Conservation (phyloP, 2,329 filamentous ascomycete species). For the Penicillium freii region DNA sequence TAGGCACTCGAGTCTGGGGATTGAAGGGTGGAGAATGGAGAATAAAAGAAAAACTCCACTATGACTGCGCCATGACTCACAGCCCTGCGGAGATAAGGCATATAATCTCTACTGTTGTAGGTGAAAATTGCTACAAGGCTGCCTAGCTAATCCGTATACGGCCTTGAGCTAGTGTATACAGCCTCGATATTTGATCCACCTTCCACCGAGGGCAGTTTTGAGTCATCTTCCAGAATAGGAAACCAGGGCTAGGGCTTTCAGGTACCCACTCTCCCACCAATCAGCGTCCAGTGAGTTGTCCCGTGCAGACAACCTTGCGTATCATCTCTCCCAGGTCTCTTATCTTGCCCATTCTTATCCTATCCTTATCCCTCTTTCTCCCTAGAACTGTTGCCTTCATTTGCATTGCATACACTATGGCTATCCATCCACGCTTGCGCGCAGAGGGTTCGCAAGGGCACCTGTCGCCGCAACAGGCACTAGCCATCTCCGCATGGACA, state of each 20-base stretch:
- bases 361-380: slow-evolving; percentile 8
- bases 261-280: slow-evolving; percentile 18
- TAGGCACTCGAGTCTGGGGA: background rate
- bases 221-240: slow-evolving; percentile 8
- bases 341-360: slow-evolving; percentile 15
- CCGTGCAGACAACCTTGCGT: slow-evolving; percentile 21
- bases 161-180: background rate
- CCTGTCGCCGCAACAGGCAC: slow-evolving; percentile 41
- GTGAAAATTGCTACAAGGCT: background rate
- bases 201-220: background rate
- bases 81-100: slow-evolving; percentile 10
- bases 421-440: slow-evolving; percentile 42
- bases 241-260: slow-evolving; percentile 24
- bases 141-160: background rate
- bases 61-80: slow-evolving; percentile 17
- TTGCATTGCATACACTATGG: slow-evolving; percentile 34
- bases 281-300: slow-evolving; percentile 14
- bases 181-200: background rate
- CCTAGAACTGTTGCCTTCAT: background rate
- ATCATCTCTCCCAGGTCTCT: slow-evolving; percentile 13
- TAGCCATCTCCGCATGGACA: slow-evolving; percentile 69
- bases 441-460: slow-evolving; percentile 24
- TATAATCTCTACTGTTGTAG: too few relatives aligned
- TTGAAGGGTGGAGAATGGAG: slow-evolving; percentile 9
- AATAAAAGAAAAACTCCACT: slow-evolving; percentile 10